Evolutionary conservation across 768 basidiomycete genomes (phyloP).

Genomic region (Suillus subluteus): DNA sequence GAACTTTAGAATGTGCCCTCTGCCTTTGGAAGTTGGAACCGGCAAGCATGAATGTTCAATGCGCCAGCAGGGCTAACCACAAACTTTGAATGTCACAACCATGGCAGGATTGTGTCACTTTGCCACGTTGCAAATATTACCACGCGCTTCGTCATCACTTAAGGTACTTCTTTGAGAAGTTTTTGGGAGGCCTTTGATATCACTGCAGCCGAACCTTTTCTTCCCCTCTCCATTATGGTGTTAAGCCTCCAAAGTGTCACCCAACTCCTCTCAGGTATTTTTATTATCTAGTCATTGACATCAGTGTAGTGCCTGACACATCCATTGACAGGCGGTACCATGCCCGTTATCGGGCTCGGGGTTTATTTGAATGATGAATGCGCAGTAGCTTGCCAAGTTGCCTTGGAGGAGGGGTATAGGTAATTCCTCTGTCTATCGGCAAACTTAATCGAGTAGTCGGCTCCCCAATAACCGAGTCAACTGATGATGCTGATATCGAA

Average conservation of each 20-base stretch:
- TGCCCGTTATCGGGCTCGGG: slow-evolving; percentile 33
- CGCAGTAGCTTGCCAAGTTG: slow-evolving; percentile 21
- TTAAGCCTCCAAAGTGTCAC: not conserved
- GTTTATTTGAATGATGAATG: slow-evolving; percentile 24
- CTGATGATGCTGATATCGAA: slow-evolving; percentile 5
- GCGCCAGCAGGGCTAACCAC: not conserved
- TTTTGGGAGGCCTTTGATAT: not conserved
- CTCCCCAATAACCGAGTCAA: not conserved
- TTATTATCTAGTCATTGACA: not conserved
- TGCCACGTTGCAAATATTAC: not conserved
- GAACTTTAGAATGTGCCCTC: slow-evolving; percentile 12
- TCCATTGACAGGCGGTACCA: slow-evolving; percentile 20
- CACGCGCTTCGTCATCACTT: not conserved
- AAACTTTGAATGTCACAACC: not conserved
- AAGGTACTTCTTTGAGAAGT: not conserved
- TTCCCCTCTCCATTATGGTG: not conserved
- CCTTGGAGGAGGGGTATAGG: slow-evolving; percentile 33
- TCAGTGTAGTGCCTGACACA: not conserved
- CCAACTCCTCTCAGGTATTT: not conserved
- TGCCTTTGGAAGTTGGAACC: slow-evolving; percentile 13
- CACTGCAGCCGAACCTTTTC: not conserved
- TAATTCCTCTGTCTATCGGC: slow-evolving; percentile 4
- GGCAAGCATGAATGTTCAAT: slow-evolving; percentile 12
- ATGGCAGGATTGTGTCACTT: not conserved
- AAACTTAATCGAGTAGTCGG: not conserved